Evolutionary conservation across 345 rosid genomes (phyloP).

Genomic region (Lagerstroemia speciosa): DNA sequence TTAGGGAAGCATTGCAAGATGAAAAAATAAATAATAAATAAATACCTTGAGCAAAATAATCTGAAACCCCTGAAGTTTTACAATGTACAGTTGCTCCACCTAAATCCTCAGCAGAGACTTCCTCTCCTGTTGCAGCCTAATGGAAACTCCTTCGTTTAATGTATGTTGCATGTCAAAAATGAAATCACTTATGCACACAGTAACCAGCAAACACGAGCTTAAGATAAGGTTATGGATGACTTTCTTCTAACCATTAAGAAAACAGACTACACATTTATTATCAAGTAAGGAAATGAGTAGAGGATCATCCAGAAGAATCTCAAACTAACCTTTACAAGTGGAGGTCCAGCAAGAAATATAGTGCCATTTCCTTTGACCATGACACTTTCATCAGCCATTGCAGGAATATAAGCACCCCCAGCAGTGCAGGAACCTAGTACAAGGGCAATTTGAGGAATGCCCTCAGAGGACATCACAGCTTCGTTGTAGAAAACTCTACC

Average conservation of each 20-base stretch:
- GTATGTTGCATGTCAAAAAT: not conserved
- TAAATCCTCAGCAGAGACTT: conserved; percentile 85
- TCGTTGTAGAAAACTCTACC: conserved; percentile 93
- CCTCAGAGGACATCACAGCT: conserved; percentile 82
- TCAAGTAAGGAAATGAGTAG: not conserved
- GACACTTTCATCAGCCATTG: conserved; percentile 98
- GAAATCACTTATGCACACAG: not conserved
- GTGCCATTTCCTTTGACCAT: conserved; percentile 99
- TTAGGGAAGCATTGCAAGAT: conserved; percentile 2
- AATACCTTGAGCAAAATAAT: conserved; percentile 95
- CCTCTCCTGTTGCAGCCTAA: conserved; percentile 99
- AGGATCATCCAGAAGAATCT: not conserved
- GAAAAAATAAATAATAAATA: too few relatives aligned
- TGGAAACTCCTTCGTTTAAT: conserved; percentile 31
- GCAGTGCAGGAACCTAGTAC: conserved; percentile 95
- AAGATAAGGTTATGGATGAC: too few relatives aligned
- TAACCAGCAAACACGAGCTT: not conserved
- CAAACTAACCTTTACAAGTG: conserved; percentile 72
- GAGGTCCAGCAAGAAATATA: conserved; percentile 94
- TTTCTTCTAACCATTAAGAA: not conserved
- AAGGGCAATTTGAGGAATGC: conserved; percentile 90
- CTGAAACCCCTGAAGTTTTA: conserved; percentile 88
- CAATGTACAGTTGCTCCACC: conserved; percentile 91
- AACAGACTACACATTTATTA: not conserved
- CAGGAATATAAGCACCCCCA: conserved; percentile 97